Evolutionary conservation across 257 asterid genomes (phyloP).

Genomic region (Dorcoceras hygrometricum): DNA sequence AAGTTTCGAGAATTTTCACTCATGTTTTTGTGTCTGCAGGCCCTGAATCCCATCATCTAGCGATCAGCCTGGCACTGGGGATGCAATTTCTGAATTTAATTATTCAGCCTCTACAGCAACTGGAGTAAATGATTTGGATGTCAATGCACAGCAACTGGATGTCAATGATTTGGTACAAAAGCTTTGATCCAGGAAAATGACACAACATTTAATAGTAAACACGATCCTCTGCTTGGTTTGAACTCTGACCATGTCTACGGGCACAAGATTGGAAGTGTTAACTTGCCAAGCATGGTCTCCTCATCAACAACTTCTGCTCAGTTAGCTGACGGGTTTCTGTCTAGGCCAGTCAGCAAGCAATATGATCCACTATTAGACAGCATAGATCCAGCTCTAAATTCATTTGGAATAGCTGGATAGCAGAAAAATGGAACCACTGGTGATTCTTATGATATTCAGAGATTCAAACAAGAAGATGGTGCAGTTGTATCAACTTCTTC

Average conservation of each 20-base stretch:
- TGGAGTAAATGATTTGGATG: too few species aligned
- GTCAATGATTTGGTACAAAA: too few species aligned
- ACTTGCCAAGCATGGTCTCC: constrained; percentile 33
- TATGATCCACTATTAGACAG: constrained; percentile 91
- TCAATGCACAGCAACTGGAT: too few species aligned
- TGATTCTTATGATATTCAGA: constrained; percentile 52
- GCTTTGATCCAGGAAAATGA: constrained; percentile 40
- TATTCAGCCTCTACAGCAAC: too few species aligned
- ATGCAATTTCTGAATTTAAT: too few species aligned
- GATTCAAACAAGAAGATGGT: constrained; percentile 40
- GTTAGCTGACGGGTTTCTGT: constrained; percentile 32
- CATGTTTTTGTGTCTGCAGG: too few species aligned
- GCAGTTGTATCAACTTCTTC: too few species aligned
- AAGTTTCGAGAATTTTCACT: too few species aligned
- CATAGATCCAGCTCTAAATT: constrained; percentile 64
- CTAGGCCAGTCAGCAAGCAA: constrained; percentile 49
- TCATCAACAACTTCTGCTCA: constrained; percentile 39
- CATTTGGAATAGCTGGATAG: constrained; percentile 40
- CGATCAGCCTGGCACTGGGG: too few species aligned
- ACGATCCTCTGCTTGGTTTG: constrained; percentile 40
- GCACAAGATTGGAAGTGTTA: constrained; percentile 31
- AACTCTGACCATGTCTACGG: constrained; percentile 38
- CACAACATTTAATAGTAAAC: constrained; percentile 29
- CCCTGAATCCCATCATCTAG: too few species aligned
- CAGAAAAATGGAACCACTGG: constrained; percentile 47